Conservation (phyloP, 495 filamentous ascomycete species). For the Polyplosphaeria fusca region DNA sequence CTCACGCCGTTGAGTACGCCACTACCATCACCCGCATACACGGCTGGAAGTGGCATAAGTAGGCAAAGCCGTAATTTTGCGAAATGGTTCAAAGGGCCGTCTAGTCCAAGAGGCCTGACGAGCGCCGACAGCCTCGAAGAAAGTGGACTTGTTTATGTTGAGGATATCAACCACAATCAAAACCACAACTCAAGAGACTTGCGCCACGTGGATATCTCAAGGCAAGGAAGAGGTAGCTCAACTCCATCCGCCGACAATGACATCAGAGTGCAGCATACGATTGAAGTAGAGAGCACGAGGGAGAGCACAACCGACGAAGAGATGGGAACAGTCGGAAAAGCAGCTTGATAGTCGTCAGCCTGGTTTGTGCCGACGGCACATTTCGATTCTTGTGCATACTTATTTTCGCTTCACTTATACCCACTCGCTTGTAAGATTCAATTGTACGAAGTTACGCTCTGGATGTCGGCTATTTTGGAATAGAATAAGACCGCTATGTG, state of each 20-base stretch:
- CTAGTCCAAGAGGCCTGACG: background rate
- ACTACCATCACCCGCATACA: constrained; percentile 14
- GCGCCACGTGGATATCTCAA: constrained; percentile 1
- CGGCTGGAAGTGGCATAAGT: background rate
- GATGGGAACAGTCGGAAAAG: background rate
- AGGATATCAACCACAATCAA: background rate
- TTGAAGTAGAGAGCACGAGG: constrained; percentile 9
- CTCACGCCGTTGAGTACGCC: constrained; percentile 4
- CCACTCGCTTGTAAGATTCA: too few relatives aligned
- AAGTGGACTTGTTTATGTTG: constrained; percentile 10
- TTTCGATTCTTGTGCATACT: background rate
- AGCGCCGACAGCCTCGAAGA: constrained; percentile 11
- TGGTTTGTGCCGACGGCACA: background rate
- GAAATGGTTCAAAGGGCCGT: constrained; percentile 14
- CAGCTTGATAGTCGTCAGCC: background rate
- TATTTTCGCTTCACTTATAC: background rate
- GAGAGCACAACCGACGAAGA: background rate
- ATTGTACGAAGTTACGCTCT: too few relatives aligned
- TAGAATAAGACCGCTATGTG: too few relatives aligned
- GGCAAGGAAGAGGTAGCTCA: background rate
- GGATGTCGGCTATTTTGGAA: too few relatives aligned
- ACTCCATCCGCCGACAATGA: background rate
- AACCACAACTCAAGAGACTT: background rate
- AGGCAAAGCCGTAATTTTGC: constrained; percentile 7
- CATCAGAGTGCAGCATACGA: constrained; percentile 13